Evolutionary conservation across 805 yeast genomes (phyloP), one percentile per base, ranked within the genome.

Genomic region (Candida orba): DNA sequence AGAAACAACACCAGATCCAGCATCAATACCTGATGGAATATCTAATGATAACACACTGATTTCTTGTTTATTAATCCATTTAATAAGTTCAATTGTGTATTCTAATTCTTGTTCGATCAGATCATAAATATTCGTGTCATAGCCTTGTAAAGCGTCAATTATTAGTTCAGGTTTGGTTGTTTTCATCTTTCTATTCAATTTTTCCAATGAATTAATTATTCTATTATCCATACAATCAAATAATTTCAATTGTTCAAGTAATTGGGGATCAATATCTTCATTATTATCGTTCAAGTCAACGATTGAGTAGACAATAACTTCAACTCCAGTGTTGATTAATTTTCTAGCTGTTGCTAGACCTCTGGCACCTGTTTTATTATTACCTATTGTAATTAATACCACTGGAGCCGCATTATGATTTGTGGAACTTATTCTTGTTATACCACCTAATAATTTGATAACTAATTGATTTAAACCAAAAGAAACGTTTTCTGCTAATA

Each of bases 141-240:
- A 82, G 1, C 96, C 96, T 58, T 85, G 95, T 52, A 89, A 68
- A 1, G 89, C 93, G 60, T 89, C 97, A 17, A 89, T 57, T 9
- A 88, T 74, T 47, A 89, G 67, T 57, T 88, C 95, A 14, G 85
- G 78, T 0, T 95, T 93, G 2, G 72, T 12, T 59, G 67, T 51
- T 68, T 60, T 32, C 63, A 61, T 22, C 39, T 61, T 44, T 57
- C 40, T 61, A 43, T 57, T 67, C 57, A 69, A 65, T 36, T 57
- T 73, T 17, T 52, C 68, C 24, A 52, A 42, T 9, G 41, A 40
- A 9, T 64, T 56, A 18, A 62, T 64, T 34, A 64, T 62, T 51
- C 95, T 95, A 27, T 27, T 27, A 9, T 10, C 95, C 45, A 73
- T 63, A 14, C 70, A 64, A 44, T 72, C 73, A 52, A 82, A 81